Base-by-base conservation (phyloP, 805 yeast species). In the Starmerella riodocensis region DNA sequence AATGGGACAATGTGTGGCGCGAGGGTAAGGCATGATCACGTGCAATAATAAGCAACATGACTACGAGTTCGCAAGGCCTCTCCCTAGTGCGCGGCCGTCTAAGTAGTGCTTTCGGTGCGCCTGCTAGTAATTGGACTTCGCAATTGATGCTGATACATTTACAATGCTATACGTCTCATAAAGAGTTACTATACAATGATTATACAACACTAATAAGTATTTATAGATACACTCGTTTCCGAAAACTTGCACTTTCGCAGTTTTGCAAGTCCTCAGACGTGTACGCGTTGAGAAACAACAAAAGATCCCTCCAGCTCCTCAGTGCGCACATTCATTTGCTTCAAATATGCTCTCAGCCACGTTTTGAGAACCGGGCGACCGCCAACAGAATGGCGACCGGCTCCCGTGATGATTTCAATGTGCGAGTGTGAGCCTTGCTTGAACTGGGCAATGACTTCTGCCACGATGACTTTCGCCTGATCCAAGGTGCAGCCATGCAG, bases 361-460 rank as follows among this genome's bases (percentile, higher is more conserved):
- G 41, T 29, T 26, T 41, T 41, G 23, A 46, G 37, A 6, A 46
- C 48, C 1, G 49, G 25, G 1, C 26, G 36, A 4, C 49, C 49
- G 13, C 28, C 28, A 1, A 24, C 21, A 2, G 49, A 45, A 23
- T 46, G 50, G 17, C 37, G 39, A 11, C 50, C 50, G 1, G 42
- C 44, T 12, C 50, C 50, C 9, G 49, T 46, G 22, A 46, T 29
- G 6, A 46, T 29, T 31, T 45, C 45, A 16, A 46, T 24, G 16
- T 28, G 18, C 4, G 32, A 16, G 12, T 6, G 4, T 9, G 27
- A 7, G 32, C 40, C 17, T 4, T 7, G 6, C 26, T 14, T n/a
- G 32, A 41, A 37, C 20, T 14, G 25, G 11, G 6, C 25, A 3
- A 41, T 6, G 2, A 41, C 42, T 11, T 41, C 44, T 16, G n/a